Conservation (phyloP, 2,329 filamentous ascomycete genomes). For the Talaromyces sp. region DNA sequence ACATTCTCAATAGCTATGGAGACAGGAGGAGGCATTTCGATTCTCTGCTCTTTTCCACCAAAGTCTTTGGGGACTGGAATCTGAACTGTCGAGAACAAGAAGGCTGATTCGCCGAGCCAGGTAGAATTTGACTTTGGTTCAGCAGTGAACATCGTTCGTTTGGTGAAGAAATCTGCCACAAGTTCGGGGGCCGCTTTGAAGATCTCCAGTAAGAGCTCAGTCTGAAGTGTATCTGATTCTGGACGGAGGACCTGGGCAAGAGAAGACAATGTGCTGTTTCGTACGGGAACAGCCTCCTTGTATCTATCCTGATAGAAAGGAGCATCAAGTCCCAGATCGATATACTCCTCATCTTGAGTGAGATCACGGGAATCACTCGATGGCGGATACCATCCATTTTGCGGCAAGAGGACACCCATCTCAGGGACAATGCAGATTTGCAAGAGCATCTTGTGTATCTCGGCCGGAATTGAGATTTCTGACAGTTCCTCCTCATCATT, state of each 20-base stretch:
- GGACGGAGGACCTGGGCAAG: slow-evolving; percentile 77
- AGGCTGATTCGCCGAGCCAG: slow-evolving; percentile 90
- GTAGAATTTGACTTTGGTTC: slow-evolving; percentile 89
- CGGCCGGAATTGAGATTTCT: slow-evolving; percentile 58
- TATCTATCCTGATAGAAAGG: slow-evolving; percentile 69
- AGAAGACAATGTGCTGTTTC: slow-evolving; percentile 74
- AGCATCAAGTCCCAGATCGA: slow-evolving; percentile 66
- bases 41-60: slow-evolving; percentile 62
- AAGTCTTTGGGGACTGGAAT: slow-evolving; percentile 70
- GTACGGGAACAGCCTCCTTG: slow-evolving; percentile 64
- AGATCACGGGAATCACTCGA: slow-evolving; percentile 53
- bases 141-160: slow-evolving; percentile 75
- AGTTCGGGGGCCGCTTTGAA: slow-evolving; percentile 82
- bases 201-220: slow-evolving; percentile 74
- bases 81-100: slow-evolving; percentile 77
- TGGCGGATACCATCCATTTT: slow-evolving; percentile 80
- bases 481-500: slow-evolving; percentile 42
- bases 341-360: slow-evolving; percentile 46
- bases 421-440: slow-evolving; percentile 69
- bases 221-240: slow-evolving; percentile 76
- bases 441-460: slow-evolving; percentile 72
- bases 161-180: slow-evolving; percentile 80
- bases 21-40: slow-evolving; percentile 70
- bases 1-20: slow-evolving; percentile 80
- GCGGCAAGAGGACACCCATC: slow-evolving; percentile 71